Conservation (phyloP, 345 rosid genomes). For the Syzygium jambos region DNA sequence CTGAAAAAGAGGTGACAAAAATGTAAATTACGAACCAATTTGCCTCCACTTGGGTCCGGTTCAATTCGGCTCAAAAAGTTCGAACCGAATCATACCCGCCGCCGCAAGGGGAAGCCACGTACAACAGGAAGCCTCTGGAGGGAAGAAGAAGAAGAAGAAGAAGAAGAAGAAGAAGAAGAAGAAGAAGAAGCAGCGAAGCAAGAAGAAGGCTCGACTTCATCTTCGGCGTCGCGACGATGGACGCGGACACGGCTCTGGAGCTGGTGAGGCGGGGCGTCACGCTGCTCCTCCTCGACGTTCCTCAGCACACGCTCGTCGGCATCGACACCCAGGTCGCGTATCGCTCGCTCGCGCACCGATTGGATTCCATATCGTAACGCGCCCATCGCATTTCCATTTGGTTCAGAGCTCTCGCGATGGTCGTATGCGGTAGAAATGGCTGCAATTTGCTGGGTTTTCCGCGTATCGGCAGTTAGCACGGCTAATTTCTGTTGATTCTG, state of each 20-base stretch:
- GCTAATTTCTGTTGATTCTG: background rate
- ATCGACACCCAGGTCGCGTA: conserved; percentile 70
- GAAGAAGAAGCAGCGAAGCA: background rate
- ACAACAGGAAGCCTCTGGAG: background rate
- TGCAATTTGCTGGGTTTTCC: background rate
- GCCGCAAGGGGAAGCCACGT: background rate
- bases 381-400: too few species aligned
- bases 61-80: background rate
- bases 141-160: background rate
- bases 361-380: too few species aligned
- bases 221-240: conserved; percentile 23
- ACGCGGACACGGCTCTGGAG: conserved; percentile 67
- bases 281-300: conserved; percentile 85
- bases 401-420: background rate
- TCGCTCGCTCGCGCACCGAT: background rate
- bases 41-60: background rate
- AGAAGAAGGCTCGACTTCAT: background rate
- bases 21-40: background rate
- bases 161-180: background rate
- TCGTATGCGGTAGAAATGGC: background rate
- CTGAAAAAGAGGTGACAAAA: background rate
- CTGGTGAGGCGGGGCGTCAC: conserved; percentile 69
- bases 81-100: background rate
- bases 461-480: background rate
- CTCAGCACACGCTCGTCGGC: conserved; percentile 67